These are phyloP conservation scores for Sarocladiaceae sp. DNA, from an alignment of 2,329 filamentous ascomycete species.

Conservation along the genomic window DNA sequence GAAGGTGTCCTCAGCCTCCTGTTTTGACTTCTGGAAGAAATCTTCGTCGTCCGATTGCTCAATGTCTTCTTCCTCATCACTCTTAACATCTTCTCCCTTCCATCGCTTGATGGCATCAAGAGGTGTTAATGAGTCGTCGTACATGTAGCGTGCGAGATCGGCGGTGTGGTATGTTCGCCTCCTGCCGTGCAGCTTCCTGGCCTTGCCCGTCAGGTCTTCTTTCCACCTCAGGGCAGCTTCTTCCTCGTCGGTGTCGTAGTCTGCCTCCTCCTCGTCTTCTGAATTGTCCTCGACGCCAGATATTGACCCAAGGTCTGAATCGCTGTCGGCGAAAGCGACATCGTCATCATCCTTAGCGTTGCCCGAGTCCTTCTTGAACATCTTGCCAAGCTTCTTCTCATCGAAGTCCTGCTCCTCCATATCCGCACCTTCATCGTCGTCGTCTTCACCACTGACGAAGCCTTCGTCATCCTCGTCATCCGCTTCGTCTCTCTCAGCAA, in stretches of 20 bases:
- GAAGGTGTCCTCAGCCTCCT: conserved; percentile 61
- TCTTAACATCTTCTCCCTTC: conserved; percentile 59
- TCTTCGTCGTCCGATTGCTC: conserved; percentile 54
- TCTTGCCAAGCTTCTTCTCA: conserved; percentile 53
- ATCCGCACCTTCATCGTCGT: conserved; percentile 44
- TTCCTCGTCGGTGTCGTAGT: conserved; percentile 57
- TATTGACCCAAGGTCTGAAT: conserved; percentile 89
- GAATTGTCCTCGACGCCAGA: conserved; percentile 50
- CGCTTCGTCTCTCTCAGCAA: conserved; percentile 54
- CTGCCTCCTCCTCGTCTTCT: conserved; percentile 42
- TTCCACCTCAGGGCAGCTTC: conserved; percentile 80
- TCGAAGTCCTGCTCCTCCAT: conserved; percentile 52
- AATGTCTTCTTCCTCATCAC: conserved; percentile 54
- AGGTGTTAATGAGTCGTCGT: conserved; percentile 72
- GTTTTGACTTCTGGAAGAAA: conserved; percentile 59
- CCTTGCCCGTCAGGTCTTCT: conserved; percentile 71
- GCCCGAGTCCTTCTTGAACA: conserved; percentile 49
- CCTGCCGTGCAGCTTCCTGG: conserved; percentile 62
- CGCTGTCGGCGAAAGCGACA: conserved; percentile 88
- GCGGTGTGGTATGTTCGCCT: conserved; percentile 68
- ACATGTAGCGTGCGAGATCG: conserved; percentile 83
- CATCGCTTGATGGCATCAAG: conserved; percentile 72
- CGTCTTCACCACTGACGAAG: conserved; percentile 47
- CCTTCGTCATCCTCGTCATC: conserved; percentile 47
- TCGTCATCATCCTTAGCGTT: conserved; percentile 58